Evolutionary conservation across 371 early-diverging fungal species (phyloP).

Genomic region (Cladochytrium tenue): DNA sequence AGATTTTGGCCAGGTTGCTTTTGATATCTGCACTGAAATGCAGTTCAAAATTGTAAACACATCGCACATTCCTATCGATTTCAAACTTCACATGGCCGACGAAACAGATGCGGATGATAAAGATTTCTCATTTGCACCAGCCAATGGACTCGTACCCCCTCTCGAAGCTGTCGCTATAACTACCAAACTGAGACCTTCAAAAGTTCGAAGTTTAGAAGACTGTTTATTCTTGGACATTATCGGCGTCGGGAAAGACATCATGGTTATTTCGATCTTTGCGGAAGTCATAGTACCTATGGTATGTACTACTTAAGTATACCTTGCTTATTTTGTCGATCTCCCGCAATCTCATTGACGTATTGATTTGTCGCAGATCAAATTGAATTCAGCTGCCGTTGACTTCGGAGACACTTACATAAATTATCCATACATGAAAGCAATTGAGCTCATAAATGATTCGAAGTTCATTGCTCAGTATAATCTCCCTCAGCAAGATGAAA

Average conservation of each 20-base stretch:
- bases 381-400: slow-evolving; percentile 33
- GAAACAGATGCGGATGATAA: slow-evolving; percentile 5
- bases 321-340: neutral
- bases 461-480: slow-evolving; percentile 41
- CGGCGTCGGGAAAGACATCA: slow-evolving; percentile 40
- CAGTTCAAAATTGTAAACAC: slow-evolving; percentile 42
- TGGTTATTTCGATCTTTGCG: slow-evolving; percentile 34
- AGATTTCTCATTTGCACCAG: slow-evolving; percentile 38
- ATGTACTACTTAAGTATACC: neutral
- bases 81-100: slow-evolving; percentile 26
- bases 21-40: slow-evolving; percentile 36
- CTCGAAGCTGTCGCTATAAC: slow-evolving; percentile 15
- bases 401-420: slow-evolving; percentile 45
- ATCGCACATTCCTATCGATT: slow-evolving; percentile 50
- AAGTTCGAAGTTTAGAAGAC: slow-evolving; percentile 27
- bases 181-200: slow-evolving; percentile 37
- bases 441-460: slow-evolving; percentile 45
- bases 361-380: slow-evolving; percentile 15
- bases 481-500: slow-evolving; percentile 43
- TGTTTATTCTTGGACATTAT: slow-evolving; percentile 45
- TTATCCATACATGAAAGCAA: slow-evolving; percentile 26
- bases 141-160: slow-evolving; percentile 32
- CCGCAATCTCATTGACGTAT: neutral
- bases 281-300: slow-evolving; percentile 52
- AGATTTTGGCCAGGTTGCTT: slow-evolving; percentile 42